A percentile compares a stretch with the other conserved stretches of the same genome.
phyloP scores from a whole-genome alignment of 2,329 filamentous ascomycete genomes.

The Acephala macrosclerotiorum region DNA sequence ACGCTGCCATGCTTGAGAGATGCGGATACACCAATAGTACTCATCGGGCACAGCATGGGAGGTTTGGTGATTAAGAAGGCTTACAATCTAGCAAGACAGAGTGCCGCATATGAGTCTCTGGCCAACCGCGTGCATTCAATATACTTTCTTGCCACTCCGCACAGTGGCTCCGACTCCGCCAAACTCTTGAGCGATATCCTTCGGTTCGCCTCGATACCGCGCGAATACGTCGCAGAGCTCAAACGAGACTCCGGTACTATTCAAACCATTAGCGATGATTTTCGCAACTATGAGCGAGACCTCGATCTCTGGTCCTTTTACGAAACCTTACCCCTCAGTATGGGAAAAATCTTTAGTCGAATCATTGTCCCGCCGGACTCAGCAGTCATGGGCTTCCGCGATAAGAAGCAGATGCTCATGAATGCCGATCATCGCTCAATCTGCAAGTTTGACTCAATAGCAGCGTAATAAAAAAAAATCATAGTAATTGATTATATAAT shows the following conservation, averaged over 20 bases:
- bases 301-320: constrained; percentile 52
- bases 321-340: constrained; percentile 47
- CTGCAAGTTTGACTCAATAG: constrained; percentile 41
- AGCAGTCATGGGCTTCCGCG: constrained; percentile 39
- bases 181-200: constrained; percentile 28
- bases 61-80: constrained; percentile 45
- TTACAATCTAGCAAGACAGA: constrained; percentile 37
- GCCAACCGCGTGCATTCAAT: constrained; percentile 40
- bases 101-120: constrained; percentile 24
- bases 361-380: constrained; percentile 40
- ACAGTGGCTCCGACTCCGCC: constrained; percentile 35
- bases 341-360: constrained; percentile 21
- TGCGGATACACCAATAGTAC: constrained; percentile 44
- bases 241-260: constrained; percentile 44
- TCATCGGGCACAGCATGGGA: constrained; percentile 56
- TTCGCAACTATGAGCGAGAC: constrained; percentile 41
- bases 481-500: too few species aligned
- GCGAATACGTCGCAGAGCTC: constrained; percentile 42
- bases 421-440: constrained; percentile 45
- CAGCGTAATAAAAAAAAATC: too few species aligned
- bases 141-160: constrained; percentile 48
- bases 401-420: constrained; percentile 35
- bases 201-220: constrained; percentile 5
- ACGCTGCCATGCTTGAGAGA: too few species aligned
- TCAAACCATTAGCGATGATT: constrained; percentile 43